These are phyloP conservation scores for Trifolium pratense DNA, from an alignment of 306 rosid genomes.

Conservation along the genomic window DNA sequence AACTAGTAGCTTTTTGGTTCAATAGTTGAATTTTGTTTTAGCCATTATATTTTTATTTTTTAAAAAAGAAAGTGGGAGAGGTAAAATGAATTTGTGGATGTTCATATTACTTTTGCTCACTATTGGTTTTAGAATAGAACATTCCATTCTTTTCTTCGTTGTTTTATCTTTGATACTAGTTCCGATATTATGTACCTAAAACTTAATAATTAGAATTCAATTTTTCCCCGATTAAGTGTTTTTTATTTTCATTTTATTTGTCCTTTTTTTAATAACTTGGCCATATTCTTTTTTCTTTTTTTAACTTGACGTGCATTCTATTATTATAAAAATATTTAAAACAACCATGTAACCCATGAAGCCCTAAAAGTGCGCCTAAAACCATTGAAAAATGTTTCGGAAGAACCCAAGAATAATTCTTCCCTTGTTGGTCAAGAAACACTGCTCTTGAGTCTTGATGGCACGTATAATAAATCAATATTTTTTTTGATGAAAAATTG, in stretches of 20 bases:
- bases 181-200: neutral
- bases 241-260: neutral
- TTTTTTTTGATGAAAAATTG: no score
- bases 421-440: no score
- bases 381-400: neutral
- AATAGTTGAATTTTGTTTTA: neutral
- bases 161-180: constrained; percentile 51
- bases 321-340: neutral
- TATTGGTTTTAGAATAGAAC: constrained; percentile 15
- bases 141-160: constrained; percentile 45
- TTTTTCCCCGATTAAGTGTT: neutral
- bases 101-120: constrained; percentile 49
- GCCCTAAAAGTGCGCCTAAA: constrained; percentile 15
- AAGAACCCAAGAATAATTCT: constrained; percentile 26
- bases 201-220: constrained; percentile 45
- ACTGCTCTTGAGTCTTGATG: no score
- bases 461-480: no score
- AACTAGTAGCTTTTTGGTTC: constrained; percentile 38
- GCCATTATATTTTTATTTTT: constrained; percentile 6
- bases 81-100: constrained; percentile 55
- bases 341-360: neutral
- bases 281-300: neutral
- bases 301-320: neutral
- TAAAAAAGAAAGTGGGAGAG: constrained; percentile 32
- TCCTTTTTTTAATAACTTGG: neutral